phyloP scores from a whole-genome alignment of 2,329 filamentous ascomycete species.

The Cadophora sp. region DNA sequence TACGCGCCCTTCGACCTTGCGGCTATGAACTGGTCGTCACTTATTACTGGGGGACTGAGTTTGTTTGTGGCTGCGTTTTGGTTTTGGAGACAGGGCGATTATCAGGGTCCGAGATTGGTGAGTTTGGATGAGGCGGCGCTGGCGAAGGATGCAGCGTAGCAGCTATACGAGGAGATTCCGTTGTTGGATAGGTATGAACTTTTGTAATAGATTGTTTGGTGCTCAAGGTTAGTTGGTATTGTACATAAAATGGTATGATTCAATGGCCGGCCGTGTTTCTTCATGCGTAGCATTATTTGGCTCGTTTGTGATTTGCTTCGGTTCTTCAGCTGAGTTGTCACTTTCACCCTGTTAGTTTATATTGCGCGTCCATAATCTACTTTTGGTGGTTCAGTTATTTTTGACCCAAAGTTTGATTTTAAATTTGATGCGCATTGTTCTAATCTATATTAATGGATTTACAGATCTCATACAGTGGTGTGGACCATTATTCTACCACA shows the following conservation, averaged over 20 bases:
- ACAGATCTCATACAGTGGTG: too few relatives aligned
- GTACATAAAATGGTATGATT: background rate
- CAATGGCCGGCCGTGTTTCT: background rate
- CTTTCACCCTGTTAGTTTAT: too few relatives aligned
- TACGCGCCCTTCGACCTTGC: conserved; percentile 51
- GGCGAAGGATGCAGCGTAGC: conserved; percentile 22
- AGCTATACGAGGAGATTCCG: background rate
- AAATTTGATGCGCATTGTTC: too few relatives aligned
- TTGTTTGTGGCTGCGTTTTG: conserved; percentile 50
- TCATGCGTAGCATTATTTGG: too few relatives aligned
- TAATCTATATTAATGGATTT: too few relatives aligned
- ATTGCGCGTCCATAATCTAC: too few relatives aligned
- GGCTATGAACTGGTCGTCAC: conserved; percentile 59
- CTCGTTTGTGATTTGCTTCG: too few relatives aligned
- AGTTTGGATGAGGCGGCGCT: conserved; percentile 15
- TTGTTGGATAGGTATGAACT: conserved; percentile 1
- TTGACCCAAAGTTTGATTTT: too few relatives aligned
- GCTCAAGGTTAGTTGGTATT: background rate
- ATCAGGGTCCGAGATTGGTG: conserved; percentile 21
- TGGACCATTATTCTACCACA: too few relatives aligned
- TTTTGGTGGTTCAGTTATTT: too few relatives aligned
- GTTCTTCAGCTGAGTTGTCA: too few relatives aligned
- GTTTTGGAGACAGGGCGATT: conserved; percentile 42
- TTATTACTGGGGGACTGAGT: conserved; percentile 53
- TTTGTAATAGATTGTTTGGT: conserved; percentile 5